Percentiles rank a stretch among this genome's conserved stretches.
Conservation (phyloP, 106 monocot genomes). For the Allium sativum region DNA sequence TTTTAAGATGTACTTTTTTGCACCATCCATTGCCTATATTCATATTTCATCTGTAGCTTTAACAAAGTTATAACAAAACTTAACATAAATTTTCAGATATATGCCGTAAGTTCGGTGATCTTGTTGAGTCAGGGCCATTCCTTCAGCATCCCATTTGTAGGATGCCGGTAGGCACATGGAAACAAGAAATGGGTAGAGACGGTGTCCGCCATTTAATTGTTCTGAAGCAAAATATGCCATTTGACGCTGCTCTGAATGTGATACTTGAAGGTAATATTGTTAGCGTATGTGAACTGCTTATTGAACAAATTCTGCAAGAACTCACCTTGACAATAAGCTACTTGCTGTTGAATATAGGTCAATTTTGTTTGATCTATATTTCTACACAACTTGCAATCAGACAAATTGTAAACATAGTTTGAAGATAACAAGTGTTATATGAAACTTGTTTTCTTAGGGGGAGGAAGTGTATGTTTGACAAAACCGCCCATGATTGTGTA, state of each 20-base stretch:
- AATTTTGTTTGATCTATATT: no score
- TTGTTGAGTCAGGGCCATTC: conserved; percentile 9
- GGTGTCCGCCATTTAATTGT: conserved; percentile 10
- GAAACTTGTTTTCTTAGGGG: no score
- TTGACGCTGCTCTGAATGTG: conserved; percentile 21
- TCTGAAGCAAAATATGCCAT: conserved; percentile 9
- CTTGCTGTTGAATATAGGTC: no score
- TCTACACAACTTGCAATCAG: no score
- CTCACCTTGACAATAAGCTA: no score
- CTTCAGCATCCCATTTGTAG: conserved; percentile 21
- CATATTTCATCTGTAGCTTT: background rate
- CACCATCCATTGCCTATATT: background rate
- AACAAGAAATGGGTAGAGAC: conserved; percentile 9
- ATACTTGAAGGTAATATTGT: conserved; percentile 19
- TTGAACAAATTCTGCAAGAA: no score
- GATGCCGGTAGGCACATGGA: conserved; percentile 40
- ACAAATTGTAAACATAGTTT: no score
- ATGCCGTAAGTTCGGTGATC: conserved; percentile 15
- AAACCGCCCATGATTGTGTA: background rate
- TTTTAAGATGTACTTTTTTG: conserved; percentile 32
- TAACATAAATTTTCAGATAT: conserved; percentile 16
- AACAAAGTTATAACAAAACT: no score
- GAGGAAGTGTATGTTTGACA: no score
- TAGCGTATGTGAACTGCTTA: no score
- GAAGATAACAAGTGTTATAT: no score